Conservation (phyloP, 2,329 filamentous ascomycete species). For the Arthrobotrys conoides region DNA sequence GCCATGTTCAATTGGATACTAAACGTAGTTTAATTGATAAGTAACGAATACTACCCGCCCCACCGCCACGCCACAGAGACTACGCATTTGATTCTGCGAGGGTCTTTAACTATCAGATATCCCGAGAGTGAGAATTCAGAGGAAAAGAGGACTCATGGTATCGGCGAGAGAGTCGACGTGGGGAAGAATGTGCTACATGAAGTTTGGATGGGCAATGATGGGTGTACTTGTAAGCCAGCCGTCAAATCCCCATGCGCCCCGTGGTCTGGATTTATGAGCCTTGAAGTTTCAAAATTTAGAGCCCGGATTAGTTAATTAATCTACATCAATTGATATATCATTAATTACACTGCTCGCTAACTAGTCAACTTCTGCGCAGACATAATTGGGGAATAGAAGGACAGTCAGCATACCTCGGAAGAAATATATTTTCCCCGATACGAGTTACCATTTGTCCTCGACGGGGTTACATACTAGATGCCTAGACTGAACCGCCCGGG, state of each 20-base stretch:
- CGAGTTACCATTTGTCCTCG: background rate
- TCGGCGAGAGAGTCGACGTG: constrained; percentile 77
- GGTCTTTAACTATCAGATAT: constrained; percentile 77
- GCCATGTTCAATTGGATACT: too few species aligned
- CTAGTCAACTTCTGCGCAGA: background rate
- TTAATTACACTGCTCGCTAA: too few species aligned
- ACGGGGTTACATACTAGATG: background rate
- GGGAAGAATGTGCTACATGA: constrained; percentile 76
- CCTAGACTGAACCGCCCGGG: background rate
- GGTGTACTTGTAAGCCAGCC: constrained; percentile 74
- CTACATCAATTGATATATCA: too few species aligned
- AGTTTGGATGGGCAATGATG: constrained; percentile 77
- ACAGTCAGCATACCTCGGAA: background rate
- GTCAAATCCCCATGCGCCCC: background rate
- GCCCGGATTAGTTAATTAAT: background rate
- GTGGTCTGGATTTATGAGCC: too few species aligned
- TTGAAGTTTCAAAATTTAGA: background rate
- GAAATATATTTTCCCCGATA: background rate
- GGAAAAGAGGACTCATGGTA: constrained; percentile 73
- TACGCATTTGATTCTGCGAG: constrained; percentile 78
- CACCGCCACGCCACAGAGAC: constrained; percentile 77
- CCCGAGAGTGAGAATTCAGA: constrained; percentile 72
- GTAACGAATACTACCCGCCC: constrained; percentile 78
- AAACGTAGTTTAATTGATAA: constrained; percentile 64
- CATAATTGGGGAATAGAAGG: constrained; percentile 4